Percentiles rank a stretch among this genome's conserved stretches.
These are phyloP conservation scores for Arctium minus DNA, from an alignment of 129 eudicot species.

Conservation along the genomic window DNA sequence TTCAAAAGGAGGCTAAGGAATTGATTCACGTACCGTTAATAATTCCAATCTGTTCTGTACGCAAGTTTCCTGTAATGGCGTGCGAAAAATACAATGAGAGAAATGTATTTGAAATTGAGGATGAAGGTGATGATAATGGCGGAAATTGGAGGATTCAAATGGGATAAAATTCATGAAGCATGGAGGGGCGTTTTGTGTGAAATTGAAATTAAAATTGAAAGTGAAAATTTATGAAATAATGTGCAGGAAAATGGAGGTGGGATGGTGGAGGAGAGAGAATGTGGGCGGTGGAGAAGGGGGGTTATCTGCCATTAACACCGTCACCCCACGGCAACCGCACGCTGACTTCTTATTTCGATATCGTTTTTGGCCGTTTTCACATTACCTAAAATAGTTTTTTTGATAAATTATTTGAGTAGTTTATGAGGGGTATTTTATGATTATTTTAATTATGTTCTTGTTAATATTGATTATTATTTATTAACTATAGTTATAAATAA, in stretches of 20 bases:
- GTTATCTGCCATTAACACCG: background rate
- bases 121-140: background rate
- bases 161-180: background rate
- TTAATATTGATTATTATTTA: too few species aligned
- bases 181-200: background rate
- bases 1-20: background rate
- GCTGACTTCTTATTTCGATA: background rate
- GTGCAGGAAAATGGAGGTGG: background rate
- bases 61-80: background rate
- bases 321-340: conserved; percentile 11
- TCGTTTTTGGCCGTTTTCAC: conserved; percentile 6
- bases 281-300: conserved; percentile 8
- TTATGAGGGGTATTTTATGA: too few species aligned
- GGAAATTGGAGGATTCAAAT: conserved; percentile 1
- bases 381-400: background rate
- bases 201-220: background rate
- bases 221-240: background rate
- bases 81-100: background rate
- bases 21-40: conserved; percentile 8
- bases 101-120: conserved; percentile 5
- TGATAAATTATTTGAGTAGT: too few species aligned
- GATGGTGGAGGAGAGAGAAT: background rate
- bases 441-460: too few species aligned
- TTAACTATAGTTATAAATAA: too few species aligned
- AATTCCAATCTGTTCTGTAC: background rate